Evolutionary conservation across 2,329 filamentous ascomycete species (phyloP), one percentile per base, ranked within the genome.

Genomic region (Pseudogymnoascus sp.): DNA sequence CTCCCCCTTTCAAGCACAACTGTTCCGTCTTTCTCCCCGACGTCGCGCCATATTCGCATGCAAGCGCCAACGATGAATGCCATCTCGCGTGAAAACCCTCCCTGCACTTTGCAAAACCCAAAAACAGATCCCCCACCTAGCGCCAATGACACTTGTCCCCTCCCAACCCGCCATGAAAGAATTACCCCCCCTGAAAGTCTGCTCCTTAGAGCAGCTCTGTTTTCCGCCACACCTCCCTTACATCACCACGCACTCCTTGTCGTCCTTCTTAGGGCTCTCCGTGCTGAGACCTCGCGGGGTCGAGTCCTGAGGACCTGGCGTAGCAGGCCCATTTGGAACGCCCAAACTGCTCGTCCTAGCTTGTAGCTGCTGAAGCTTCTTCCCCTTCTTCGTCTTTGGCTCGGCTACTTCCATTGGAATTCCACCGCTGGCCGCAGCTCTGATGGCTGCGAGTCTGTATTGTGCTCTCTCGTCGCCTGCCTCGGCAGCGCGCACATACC

Each of bases 401-500:
- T 68, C 37, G 2, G 59, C 70, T 65, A 70, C 73, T 38, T 74
- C 70, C 71, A 72, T 73, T 2, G 70, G 69, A 34, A 62, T 69
- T 5, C 71, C 72, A 59, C 72, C 72, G 67, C 80, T 84, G 31
- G 93, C 89, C 10, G 95, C 93, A 7, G 90, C 89, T 66, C 89
- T 85, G 66, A 99, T 99, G 42, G 92, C 90, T 18, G 89, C 86
- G 62, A 99, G 81, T 25, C 95, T 85, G 71, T 95, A 89, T 75
- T 89, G 93, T 60, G 95, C 95, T 64, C 92, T 86, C 70, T 95
- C 90, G 71, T 97, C 93, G 56, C 93, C 95, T 60, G 91, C 85
- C 69, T 96, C 93, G 14, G 95, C 93, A 4, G 95, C 95, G 75
- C 90, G 91, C 69, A 99, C 93, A 74, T 99, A 99, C 93, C 93